Evolutionary conservation across 495 filamentous ascomycete genomes (phyloP), one percentile per base, ranked within the genome.

Genomic region (Xylaria longipes): DNA sequence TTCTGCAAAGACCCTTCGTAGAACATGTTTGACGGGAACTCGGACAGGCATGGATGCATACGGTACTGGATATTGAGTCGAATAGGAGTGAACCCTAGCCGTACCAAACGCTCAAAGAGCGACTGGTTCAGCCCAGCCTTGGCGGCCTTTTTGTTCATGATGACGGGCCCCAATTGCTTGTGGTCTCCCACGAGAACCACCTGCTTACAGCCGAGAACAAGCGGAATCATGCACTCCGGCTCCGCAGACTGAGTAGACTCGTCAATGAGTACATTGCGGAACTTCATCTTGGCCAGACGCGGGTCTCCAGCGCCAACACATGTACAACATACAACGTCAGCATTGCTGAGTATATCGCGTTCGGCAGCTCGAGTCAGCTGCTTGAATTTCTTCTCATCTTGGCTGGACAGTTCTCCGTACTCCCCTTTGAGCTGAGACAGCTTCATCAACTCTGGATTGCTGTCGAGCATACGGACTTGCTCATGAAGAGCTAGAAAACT

Each of bases 91-190:
- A 94, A 92, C n/a, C 93, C 92, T 54, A 98, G 87, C 75, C 95
- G 94, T 75, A 99, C 96, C 46, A 99, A 87, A 76, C 96, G 93
- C 82, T 99, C 96, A 74, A 99, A 99, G 56, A 99, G 88, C 12
- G 94, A 97, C 81, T 98, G 97, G 80, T 98, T 98, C 31, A 99
- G 84, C 72, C 96, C 96, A 66, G 96, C 96, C 82, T 98, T 98
- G 73, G 96, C 96, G 4, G 96, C 96, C 82, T 98, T 98, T 88
- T 99, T 99, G 87, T 98, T 98, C 97, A 99, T 99, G 80, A 99
- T 98, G 75, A 99, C 96, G 11, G 96, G 96, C 0, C 96, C 96
- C 70, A 99, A 90, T 81, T 99, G 96, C 80, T 98, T 97, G 81
- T 99, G 97, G 82, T 99, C 96, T 70, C 96, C 96, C 61, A 99